Base-by-base conservation (phyloP, 108 stramenopile species). In the Craspedostauros australis region DNA sequence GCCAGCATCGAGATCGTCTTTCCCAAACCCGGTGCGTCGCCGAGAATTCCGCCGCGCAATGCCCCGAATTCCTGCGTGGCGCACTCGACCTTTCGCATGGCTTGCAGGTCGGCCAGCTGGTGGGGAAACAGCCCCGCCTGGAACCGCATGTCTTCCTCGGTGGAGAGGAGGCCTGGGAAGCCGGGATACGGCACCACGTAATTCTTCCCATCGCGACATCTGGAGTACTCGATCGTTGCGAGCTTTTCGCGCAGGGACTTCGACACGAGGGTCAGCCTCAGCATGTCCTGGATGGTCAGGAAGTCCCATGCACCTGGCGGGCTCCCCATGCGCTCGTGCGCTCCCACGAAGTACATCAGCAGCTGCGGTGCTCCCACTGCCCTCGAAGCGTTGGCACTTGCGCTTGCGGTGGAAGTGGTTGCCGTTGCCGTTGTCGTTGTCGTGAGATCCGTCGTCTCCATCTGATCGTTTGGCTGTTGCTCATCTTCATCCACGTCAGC, bases 1-100 rank as follows among this genome's bases (percentile, higher is more conserved):
- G 87, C 77, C 16, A 91, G 50, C 39, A 76, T 76, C 14, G 86
- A 85, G 37, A 88, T 82, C 5, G 90, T 91, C 60, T 91, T 91
- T 25, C 11, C 89, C 24, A 91, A 57, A 3, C 90, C 90, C 5
- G 90, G 90, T 31, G 85, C 87, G 61, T 91, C 90, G 21, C 77
- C 85, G 24, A 91, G 60, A 26, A 91, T 64, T 0, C 90, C 90
- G 4, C 90, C 90, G 7, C 87, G 28, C 4, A 91, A 48, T 2
- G 72, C 57, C 11, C 75, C 75, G 45, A 72, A 80, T 16, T 30
- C 5, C 1, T 25, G 41, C 12, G 32, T 59, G 18, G 38, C 15
- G 37, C 73, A 70, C 42, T 80, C 79, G 3, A 68, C 57, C 15
- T 51, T 29, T 32, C 70, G 67, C 79, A 80, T 80, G 12, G 79